A percentile compares a stretch with the other conserved stretches of the same genome.
Conservation (phyloP, 768 basidiomycete genomes). For the Trametopsis cervina region DNA sequence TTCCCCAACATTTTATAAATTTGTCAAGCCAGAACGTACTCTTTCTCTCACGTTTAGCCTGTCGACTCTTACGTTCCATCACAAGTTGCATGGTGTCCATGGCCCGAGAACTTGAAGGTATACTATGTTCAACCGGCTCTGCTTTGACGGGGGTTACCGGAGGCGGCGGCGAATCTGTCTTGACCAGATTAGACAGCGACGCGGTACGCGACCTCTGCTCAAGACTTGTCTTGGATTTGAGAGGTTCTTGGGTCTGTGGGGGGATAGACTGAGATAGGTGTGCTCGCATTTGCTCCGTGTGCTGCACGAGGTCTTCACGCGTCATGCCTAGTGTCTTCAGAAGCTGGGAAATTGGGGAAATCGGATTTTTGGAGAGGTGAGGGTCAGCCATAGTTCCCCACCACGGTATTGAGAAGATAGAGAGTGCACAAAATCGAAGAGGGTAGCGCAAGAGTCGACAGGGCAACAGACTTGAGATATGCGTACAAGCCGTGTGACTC, state of each 20-base stretch:
- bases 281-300: slow-evolving; percentile 74
- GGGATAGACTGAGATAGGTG: slow-evolving; percentile 53
- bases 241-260: slow-evolving; percentile 27
- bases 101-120: slow-evolving; percentile 48
- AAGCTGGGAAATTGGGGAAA: slow-evolving; percentile 69
- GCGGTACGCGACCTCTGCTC: slow-evolving; percentile 29
- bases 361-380: slow-evolving; percentile 2
- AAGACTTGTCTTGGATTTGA: slow-evolving; percentile 13
- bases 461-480: neutral
- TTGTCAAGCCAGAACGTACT: too few species aligned
- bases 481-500: neutral
- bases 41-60: slow-evolving; percentile 40
- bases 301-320: slow-evolving; percentile 64
- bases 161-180: slow-evolving; percentile 29
- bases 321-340: slow-evolving; percentile 69
- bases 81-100: slow-evolving; percentile 75
- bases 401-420: neutral
- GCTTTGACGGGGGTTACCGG: slow-evolving; percentile 59
- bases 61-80: slow-evolving; percentile 59
- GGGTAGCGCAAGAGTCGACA: neutral
- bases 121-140: slow-evolving; percentile 44
- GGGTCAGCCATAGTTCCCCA: slow-evolving; percentile 11
- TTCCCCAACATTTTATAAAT: too few species aligned
- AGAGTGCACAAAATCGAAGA: slow-evolving; percentile 1
- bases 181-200: slow-evolving; percentile 38